Conservation (phyloP, 805 yeast genomes). For the Wickerhamiella nectarea region DNA sequence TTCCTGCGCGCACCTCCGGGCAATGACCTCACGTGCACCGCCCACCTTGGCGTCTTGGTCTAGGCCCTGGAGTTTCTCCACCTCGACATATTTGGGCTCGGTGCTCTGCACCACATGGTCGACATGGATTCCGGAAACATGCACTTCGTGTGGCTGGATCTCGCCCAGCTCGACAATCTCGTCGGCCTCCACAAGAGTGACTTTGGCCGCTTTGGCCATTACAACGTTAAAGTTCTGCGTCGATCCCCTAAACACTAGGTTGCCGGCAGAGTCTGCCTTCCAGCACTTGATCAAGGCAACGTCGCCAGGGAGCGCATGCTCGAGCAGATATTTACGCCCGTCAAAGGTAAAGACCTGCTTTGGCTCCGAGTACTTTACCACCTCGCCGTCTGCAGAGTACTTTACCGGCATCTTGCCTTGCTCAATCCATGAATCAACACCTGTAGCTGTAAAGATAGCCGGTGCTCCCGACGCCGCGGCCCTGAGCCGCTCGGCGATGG, state of each 20-base stretch:
- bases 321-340: constrained; percentile 33
- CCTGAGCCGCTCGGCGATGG: constrained; percentile 36
- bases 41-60: constrained; percentile 1
- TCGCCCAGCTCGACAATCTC: constrained; percentile 36
- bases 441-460: constrained; percentile 38
- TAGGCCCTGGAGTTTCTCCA: neutral
- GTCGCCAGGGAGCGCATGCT: constrained; percentile 34
- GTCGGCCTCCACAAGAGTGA: constrained; percentile 40
- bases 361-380: constrained; percentile 28
- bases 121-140: constrained; percentile 36
- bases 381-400: constrained; percentile 29
- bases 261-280: constrained; percentile 37
- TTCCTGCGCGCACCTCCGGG: constrained; percentile 35
- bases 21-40: constrained; percentile 26
- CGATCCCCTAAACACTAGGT: constrained; percentile 35
- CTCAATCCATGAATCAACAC: constrained; percentile 40
- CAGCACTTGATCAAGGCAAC: constrained; percentile 37
- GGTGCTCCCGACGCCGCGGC: constrained; percentile 40
- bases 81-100: constrained; percentile 27
- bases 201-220: constrained; percentile 34
- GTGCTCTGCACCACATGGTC: constrained; percentile 30
- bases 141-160: constrained; percentile 33
- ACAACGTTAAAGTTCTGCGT: constrained; percentile 35
- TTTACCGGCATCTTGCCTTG: constrained; percentile 35
- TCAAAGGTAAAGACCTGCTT: constrained; percentile 33